phyloP scores from a whole-genome alignment of 257 asterid species.

The Forsythia suspensa region DNA sequence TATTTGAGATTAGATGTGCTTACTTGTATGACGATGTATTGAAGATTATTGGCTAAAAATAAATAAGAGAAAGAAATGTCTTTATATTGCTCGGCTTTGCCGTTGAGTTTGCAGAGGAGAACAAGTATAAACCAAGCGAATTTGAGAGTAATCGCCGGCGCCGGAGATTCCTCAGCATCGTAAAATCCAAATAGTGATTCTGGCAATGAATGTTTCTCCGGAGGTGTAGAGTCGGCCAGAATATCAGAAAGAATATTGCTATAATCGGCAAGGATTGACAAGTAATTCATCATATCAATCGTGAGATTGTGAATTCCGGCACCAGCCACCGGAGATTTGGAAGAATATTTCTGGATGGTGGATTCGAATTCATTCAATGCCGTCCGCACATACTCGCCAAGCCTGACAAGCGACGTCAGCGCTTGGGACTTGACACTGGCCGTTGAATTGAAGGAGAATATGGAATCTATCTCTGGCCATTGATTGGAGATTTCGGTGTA shows the following conservation, averaged over 20 bases:
- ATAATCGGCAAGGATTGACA: constrained; percentile 42
- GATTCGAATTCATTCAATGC: constrained; percentile 35
- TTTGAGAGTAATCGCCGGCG: constrained; percentile 26
- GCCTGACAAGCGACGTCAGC: constrained; percentile 27
- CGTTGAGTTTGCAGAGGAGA: constrained; percentile 37
- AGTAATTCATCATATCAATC: constrained; percentile 27
- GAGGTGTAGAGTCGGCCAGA: constrained; percentile 23
- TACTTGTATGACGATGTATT: constrained; percentile 22
- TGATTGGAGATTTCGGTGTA: constrained; percentile 34
- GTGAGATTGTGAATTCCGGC: constrained; percentile 38
- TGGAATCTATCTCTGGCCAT: constrained; percentile 42
- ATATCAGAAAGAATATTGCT: constrained; percentile 36
- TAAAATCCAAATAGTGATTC: constrained; percentile 20
- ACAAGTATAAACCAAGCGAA: constrained; percentile 32
- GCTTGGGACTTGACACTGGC: constrained; percentile 28
- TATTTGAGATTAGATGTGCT: constrained; percentile 36
- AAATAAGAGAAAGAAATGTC: constrained; percentile 37
- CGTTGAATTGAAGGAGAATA: constrained; percentile 33
- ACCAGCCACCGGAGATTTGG: constrained; percentile 33
- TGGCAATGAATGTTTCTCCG: constrained; percentile 10
- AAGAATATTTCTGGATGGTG: constrained; percentile 28
- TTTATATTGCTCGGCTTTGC: constrained; percentile 35
- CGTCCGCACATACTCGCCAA: constrained; percentile 29
- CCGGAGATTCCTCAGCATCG: constrained; percentile 21
- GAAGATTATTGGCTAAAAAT: constrained; percentile 44